Evolutionary conservation across 768 basidiomycete species (phyloP).

Genomic region (Coprinopsis sp.): DNA sequence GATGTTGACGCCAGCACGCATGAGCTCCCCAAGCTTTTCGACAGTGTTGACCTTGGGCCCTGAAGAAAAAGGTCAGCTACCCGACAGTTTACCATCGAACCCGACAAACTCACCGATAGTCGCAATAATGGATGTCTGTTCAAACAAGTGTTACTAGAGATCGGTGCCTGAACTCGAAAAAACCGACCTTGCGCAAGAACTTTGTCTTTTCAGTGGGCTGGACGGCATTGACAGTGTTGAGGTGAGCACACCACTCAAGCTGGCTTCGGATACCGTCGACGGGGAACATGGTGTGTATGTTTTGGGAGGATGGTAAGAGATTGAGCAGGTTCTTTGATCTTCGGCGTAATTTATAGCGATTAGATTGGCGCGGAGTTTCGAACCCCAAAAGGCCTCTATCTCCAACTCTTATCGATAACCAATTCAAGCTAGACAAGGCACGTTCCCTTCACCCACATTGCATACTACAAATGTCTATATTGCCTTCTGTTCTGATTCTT

Average conservation of each 20-base stretch:
- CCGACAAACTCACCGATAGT: slow-evolving; percentile 73
- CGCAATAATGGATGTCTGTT: slow-evolving; percentile 95
- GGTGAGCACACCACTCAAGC: slow-evolving; percentile 87
- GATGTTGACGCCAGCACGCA: slow-evolving; percentile 94
- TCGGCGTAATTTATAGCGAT: too few relatives aligned
- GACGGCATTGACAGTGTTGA: slow-evolving; percentile 69
- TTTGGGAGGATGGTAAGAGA: not conserved
- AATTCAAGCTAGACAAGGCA: too few relatives aligned
- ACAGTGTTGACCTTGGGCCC: slow-evolving; percentile 93
- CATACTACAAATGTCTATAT: too few relatives aligned
- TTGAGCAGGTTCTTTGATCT: too few relatives aligned
- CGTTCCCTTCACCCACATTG: too few relatives aligned
- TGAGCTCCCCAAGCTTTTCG: slow-evolving; percentile 81
- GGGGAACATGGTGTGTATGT: slow-evolving; percentile 41
- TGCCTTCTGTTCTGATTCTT: too few relatives aligned
- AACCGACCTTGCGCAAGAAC: slow-evolving; percentile 81
- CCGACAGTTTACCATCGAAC: slow-evolving; percentile 9
- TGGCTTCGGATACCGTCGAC: slow-evolving; percentile 67
- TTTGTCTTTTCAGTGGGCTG: slow-evolving; percentile 76
- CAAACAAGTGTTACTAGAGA: slow-evolving; percentile 9
- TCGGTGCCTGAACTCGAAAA: not conserved
- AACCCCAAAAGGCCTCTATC: too few relatives aligned
- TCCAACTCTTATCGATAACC: too few relatives aligned
- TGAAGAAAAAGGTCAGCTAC: slow-evolving; percentile 25
- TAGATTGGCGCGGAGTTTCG: too few relatives aligned